Conservation (phyloP, 306 rosid genomes). For the Abrus pulchellus region DNA sequence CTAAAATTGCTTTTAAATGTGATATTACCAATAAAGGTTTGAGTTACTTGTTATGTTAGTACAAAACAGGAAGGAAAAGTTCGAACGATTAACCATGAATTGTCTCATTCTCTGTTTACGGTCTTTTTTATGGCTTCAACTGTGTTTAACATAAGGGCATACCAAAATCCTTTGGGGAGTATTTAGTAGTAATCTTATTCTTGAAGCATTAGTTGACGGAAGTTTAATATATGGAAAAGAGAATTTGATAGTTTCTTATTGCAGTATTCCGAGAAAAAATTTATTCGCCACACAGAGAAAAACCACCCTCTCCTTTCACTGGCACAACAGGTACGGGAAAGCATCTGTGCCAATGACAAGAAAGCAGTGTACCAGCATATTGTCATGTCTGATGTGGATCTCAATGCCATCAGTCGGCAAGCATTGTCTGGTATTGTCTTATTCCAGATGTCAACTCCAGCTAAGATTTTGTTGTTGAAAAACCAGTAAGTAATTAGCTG, state of each 20-base stretch:
- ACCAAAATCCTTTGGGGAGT: constrained; percentile 8
- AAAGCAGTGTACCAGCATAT: constrained; percentile 71
- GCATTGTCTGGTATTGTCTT: constrained; percentile 56
- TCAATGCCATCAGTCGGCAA: constrained; percentile 57
- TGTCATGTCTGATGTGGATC: constrained; percentile 60
- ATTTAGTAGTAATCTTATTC: constrained; percentile 36
- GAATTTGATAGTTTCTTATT: constrained; percentile 49
- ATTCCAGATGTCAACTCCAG: constrained; percentile 25
- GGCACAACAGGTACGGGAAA: constrained; percentile 63
- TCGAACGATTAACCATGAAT: not conserved
- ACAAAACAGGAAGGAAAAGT: not conserved
- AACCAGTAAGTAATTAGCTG: constrained; percentile 34
- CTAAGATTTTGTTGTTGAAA: constrained; percentile 40
- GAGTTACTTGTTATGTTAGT: not conserved
- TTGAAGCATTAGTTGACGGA: constrained; percentile 29
- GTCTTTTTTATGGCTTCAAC: not conserved
- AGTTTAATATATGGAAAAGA: constrained; percentile 41
- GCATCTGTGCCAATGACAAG: constrained; percentile 74
- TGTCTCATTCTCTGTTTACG: not conserved
- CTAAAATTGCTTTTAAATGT: not conserved
- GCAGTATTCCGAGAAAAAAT: constrained; percentile 79
- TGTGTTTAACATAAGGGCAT: not conserved
- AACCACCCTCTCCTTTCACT: constrained; percentile 42
- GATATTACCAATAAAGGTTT: not conserved
- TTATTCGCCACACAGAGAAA: constrained; percentile 54